A percentile compares a stretch with the other conserved stretches of the same genome.
Evolutionary conservation across 2,329 filamentous ascomycete genomes (phyloP).

Genomic region (Amauroascus niger): DNA sequence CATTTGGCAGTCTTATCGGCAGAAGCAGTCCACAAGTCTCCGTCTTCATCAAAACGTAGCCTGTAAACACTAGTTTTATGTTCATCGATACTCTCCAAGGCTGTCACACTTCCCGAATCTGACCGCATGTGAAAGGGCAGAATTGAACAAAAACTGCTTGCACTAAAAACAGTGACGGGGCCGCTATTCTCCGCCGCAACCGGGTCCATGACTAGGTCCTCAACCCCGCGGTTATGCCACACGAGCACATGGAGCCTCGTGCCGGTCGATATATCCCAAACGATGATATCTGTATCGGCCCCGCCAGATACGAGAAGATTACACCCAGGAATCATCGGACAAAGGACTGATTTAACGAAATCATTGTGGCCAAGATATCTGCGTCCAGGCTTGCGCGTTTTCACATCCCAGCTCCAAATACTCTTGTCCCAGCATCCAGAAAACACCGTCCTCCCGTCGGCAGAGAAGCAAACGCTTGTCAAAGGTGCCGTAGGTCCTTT

Average conservation of each 20-base stretch:
- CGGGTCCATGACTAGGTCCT: conserved; percentile 69
- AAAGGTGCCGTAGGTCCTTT: conserved; percentile 70
- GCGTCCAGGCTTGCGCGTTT: conserved; percentile 45
- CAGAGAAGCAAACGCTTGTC: conserved; percentile 61
- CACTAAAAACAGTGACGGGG: conserved; percentile 58
- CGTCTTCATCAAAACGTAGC: conserved; percentile 60
- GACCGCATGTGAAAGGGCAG: conserved; percentile 48
- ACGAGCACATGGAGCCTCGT: conserved; percentile 64
- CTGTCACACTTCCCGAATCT: conserved; percentile 41
- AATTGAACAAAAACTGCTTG: conserved; percentile 71
- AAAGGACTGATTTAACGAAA: conserved; percentile 77
- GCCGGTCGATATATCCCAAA: conserved; percentile 67
- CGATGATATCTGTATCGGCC: conserved; percentile 67
- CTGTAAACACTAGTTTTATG: conserved; percentile 90
- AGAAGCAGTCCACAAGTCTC: conserved; percentile 84
- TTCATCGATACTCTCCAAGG: conserved; percentile 55
- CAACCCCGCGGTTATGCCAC: conserved; percentile 67
- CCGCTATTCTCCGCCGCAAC: conserved; percentile 39
- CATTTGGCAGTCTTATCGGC: conserved; percentile 83
- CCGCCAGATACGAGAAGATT: conserved; percentile 63
- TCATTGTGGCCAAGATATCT: conserved; percentile 71
- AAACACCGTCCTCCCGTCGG: conserved; percentile 54
- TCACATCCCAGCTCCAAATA: conserved; percentile 73
- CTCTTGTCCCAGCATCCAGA: conserved; percentile 92
- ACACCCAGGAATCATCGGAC: conserved; percentile 50